Conservation (phyloP, 306 rosid species). For the Prunus mume region DNA sequence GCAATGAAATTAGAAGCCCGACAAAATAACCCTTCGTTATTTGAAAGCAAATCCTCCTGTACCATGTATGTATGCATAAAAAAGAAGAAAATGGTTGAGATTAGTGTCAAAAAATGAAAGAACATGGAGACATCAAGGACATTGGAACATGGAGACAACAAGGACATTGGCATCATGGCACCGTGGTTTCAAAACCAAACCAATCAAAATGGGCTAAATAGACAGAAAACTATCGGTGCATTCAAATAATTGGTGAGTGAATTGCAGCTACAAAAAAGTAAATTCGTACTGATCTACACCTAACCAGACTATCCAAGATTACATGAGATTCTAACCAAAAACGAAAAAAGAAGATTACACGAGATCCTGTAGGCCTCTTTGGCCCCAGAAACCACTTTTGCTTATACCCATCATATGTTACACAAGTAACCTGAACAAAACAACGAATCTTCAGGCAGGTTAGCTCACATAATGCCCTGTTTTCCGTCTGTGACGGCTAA, state of each 20-base stretch:
- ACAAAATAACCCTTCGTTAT: too few relatives aligned
- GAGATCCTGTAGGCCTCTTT: slow-evolving; percentile 26
- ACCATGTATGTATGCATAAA: too few relatives aligned
- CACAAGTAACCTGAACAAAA: slow-evolving; percentile 21
- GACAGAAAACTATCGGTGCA: slow-evolving; percentile 20
- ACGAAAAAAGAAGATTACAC: slow-evolving; percentile 4
- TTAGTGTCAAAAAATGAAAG: too few relatives aligned
- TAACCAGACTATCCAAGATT: slow-evolving; percentile 30
- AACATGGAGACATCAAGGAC: too few relatives aligned
- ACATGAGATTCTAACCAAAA: slow-evolving; percentile 13
- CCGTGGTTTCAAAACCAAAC: too few relatives aligned
- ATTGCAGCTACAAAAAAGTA: slow-evolving; percentile 38
- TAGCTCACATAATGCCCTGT: slow-evolving; percentile 75
- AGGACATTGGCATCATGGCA: too few relatives aligned
- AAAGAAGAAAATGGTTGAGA: too few relatives aligned
- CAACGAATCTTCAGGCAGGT: slow-evolving; percentile 32
- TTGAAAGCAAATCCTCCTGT: too few relatives aligned
- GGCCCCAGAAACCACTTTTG: slow-evolving; percentile 29
- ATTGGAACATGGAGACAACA: too few relatives aligned
- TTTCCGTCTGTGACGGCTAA: slow-evolving; percentile 90
- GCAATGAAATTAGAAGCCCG: too few relatives aligned
- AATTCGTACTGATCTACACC: slow-evolving; percentile 49
- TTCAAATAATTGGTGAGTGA: slow-evolving; percentile 31
- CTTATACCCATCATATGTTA: slow-evolving; percentile 21
- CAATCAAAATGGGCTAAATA: not conserved